Base-by-base conservation (phyloP, 345 rosid species). In the Sonneratia alba region DNA sequence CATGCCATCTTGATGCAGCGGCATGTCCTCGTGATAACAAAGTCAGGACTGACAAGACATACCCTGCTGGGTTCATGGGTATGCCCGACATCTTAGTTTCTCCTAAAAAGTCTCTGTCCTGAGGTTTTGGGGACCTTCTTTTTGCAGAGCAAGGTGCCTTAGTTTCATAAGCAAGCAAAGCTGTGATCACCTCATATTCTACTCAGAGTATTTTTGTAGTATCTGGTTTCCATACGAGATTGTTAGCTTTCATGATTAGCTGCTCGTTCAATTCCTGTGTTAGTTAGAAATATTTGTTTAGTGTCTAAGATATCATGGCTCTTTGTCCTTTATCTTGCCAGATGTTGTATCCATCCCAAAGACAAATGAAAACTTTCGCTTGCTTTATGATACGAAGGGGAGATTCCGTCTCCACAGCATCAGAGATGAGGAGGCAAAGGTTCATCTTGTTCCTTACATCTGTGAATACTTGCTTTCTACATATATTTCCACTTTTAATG, bases 21-120 rank as follows among this genome's bases (percentile, higher is more conserved):
- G 6, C 72, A 69, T 69, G 72, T 69, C 24, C 72, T 69, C 37
- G 72, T 13, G 72, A 69, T 69, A 36, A 37, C 36, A 69, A 69
- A 48, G 72, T 69, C 21, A 48, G 72, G 61, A 69, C 72, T 0
- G 72, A 69, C 36, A 69, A 69, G 62, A 69, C 72, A 6, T 69
- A 69, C 34, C 72, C 72, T 16, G 59, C 72, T 69, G 72, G 72
- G 24, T 69, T 69, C 72, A 69, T 69, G 72, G 72, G 72, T 69
- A 47, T 48, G 62, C 34, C 3, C 10, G 45, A 42, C 2, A 42
- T 42, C 45, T 42, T 42, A 42, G 45, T 42, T 42, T 42, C 7
- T 42, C 45, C 45, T 42, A 42, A 9, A 42, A 42, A 42, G 10
- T 42, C 45, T 42, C 45, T 2, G 10, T 42, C 10, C 45, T 9